Conservation (phyloP, 2,329 filamentous ascomycete genomes). For the Sordariomycetes sp. region DNA sequence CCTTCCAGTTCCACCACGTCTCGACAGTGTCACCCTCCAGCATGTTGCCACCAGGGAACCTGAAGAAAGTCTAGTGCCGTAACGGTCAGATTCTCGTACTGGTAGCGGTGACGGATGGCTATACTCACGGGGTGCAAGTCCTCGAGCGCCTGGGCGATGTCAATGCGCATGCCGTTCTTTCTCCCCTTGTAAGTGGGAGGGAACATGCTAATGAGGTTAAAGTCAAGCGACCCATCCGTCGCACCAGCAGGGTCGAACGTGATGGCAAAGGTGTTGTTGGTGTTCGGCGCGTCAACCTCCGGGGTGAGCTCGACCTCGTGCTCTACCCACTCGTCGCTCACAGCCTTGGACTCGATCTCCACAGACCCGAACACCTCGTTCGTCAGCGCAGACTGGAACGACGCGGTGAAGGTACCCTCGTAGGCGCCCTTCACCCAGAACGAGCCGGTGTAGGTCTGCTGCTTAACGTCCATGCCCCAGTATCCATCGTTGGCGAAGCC, state of each 20-base stretch:
- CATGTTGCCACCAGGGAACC: conserved; percentile 55
- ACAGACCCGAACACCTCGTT: conserved; percentile 29
- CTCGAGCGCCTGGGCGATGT: conserved; percentile 38
- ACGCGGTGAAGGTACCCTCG: conserved; percentile 30
- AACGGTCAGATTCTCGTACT: neutral
- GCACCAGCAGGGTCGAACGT: conserved; percentile 32
- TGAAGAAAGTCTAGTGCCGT: conserved; percentile 33
- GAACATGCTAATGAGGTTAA: conserved; percentile 46
- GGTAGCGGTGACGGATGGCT: neutral
- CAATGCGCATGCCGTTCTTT: conserved; percentile 42
- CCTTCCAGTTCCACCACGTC: conserved; percentile 36
- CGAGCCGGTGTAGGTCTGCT: conserved; percentile 31
- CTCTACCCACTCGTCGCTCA: conserved; percentile 32
- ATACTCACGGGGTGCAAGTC: conserved; percentile 31
- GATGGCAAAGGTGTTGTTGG: conserved; percentile 42
- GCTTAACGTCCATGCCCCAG: conserved; percentile 41
- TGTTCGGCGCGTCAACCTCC: conserved; percentile 30
- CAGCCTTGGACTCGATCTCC: conserved; percentile 28
- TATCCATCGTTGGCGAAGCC: conserved; percentile 40
- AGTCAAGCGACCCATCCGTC: conserved; percentile 30
- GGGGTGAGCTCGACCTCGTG: conserved; percentile 31
- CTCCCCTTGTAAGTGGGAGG: conserved; percentile 45
- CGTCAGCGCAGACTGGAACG: conserved; percentile 28
- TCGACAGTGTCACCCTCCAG: conserved; percentile 31
- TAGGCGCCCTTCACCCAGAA: conserved; percentile 39